Percentiles rank a stretch among this genome's conserved stretches.
These are phyloP conservation scores for Fusarium mangiferae DNA, from an alignment of 2,329 filamentous ascomycete species.

Conservation along the genomic window DNA sequence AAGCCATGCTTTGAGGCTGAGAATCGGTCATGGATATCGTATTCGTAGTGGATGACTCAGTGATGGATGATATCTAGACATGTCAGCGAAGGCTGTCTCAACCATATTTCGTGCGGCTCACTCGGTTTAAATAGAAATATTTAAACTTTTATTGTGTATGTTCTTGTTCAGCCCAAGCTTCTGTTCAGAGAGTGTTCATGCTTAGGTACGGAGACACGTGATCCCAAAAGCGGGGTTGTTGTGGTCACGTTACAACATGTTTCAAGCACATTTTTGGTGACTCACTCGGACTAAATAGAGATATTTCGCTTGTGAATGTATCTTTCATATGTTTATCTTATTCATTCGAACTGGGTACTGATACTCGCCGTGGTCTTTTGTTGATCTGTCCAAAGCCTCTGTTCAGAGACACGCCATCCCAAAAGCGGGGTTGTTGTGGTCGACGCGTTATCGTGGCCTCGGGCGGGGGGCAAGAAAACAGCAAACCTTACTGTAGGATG, in stretches of 20 bases:
- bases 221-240: too few relatives aligned
- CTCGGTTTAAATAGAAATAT: too few relatives aligned
- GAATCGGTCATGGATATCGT: background rate
- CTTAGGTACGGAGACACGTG: too few relatives aligned
- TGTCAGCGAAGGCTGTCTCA: too few relatives aligned
- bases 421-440: background rate
- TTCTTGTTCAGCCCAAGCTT: too few relatives aligned
- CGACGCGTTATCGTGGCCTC: background rate
- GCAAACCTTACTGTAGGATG: too few relatives aligned
- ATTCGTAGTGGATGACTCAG: background rate
- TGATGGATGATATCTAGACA: background rate
- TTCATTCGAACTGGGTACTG: too few relatives aligned
- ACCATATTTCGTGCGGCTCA: too few relatives aligned
- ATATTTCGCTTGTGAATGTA: accelerated
- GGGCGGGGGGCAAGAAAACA: too few relatives aligned
- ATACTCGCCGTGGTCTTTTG: accelerated
- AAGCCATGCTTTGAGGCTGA: background rate
- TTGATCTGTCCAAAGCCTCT: background rate
- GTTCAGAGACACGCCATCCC: background rate
- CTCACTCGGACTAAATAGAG: background rate
- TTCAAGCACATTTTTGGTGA: background rate
- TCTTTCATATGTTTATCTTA: accelerated
- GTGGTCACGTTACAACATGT: too few relatives aligned
- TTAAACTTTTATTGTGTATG: too few relatives aligned
- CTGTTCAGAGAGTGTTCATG: too few relatives aligned